These are phyloP conservation scores for Tieghemostelium lacteum DNA, from an alignment of 78 protist genomes.

Conservation along the genomic window DNA sequence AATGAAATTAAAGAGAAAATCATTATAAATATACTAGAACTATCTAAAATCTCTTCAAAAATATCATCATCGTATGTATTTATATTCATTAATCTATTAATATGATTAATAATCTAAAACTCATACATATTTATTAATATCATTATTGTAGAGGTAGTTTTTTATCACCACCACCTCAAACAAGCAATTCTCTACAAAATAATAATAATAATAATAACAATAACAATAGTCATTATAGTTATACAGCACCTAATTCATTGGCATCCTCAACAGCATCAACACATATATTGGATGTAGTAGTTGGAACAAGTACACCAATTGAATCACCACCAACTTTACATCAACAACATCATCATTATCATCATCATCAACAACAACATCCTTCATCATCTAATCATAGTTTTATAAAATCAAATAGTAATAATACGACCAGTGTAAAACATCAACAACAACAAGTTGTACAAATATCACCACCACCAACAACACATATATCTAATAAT, in stretches of 20 bases:
- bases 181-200: not conserved
- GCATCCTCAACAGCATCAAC: not conserved
- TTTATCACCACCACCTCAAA: not conserved
- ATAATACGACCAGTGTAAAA: too few relatives aligned
- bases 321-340: not conserved
- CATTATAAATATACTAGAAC: conserved; percentile 38
- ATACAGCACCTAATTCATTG: not conserved
- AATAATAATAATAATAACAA: conserved; percentile 9
- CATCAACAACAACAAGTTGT: too few relatives aligned
- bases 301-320: not conserved
- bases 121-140: not conserved
- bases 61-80: conserved; percentile 14
- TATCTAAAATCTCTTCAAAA: conserved; percentile 28
- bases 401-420: too few relatives aligned
- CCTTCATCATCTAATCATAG: not conserved
- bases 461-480: too few relatives aligned
- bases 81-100: not conserved
- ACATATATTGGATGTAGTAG: not conserved
- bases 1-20: conserved; percentile 22
- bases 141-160: not conserved
- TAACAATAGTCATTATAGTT: not conserved
- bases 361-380: not conserved
- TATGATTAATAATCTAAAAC: not conserved
- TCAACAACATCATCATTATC: not conserved
- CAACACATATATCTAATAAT: not conserved